Base-by-base conservation (phyloP, 108 stramenopile genomes). In the Skeletonema menzelii region DNA sequence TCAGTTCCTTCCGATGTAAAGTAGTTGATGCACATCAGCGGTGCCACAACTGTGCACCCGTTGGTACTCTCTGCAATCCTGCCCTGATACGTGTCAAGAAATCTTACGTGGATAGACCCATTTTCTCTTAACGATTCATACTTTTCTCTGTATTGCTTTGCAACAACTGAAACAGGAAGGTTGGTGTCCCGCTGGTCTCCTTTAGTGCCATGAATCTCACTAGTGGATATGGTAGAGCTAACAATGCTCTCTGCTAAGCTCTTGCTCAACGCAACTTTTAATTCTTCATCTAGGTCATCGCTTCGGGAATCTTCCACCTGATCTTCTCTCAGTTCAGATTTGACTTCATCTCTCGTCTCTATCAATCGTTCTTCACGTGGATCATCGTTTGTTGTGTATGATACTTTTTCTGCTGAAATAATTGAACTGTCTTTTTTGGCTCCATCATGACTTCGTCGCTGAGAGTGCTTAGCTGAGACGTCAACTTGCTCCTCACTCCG, bases 31-130 rank as follows among this genome's bases (percentile, higher is more conserved):
- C 84, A 86, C 5, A 83, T 63, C 12, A 88, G 66, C 5, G 87
- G 90, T 4, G 90, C 87, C 63, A 91, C 88, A 24, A 91, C 86
- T 12, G 90, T 91, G 62, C 90, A 91, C 26, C 90, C 90, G 67
- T 91, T 91, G 57, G 76, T 86, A 30, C 70, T 72, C 15, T 72
- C 84, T 13, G 76, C 82, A 38, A 79, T 59, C 19, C 87, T 59
- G 10, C 94, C 94, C 67, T 95, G 94, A 69, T 86, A 90, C 12
- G 94, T 95, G 14, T 87, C 75, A 11, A 90, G 70, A 40, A 80
- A 84, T 15, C 75, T 65, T 20, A 89, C 70, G 26, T 67, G 63
- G 31, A 91, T 47, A 58, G 67, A 59, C 24, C 78, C 63, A 8
- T 65, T 64, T 1, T 67, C 79, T 11, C 57, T 30, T 1, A 87